Percentiles rank a stretch among this genome's conserved stretches.
Conservation (phyloP, 176 grass and related monocot genomes). For the Eremochloa ophiuroides region DNA sequence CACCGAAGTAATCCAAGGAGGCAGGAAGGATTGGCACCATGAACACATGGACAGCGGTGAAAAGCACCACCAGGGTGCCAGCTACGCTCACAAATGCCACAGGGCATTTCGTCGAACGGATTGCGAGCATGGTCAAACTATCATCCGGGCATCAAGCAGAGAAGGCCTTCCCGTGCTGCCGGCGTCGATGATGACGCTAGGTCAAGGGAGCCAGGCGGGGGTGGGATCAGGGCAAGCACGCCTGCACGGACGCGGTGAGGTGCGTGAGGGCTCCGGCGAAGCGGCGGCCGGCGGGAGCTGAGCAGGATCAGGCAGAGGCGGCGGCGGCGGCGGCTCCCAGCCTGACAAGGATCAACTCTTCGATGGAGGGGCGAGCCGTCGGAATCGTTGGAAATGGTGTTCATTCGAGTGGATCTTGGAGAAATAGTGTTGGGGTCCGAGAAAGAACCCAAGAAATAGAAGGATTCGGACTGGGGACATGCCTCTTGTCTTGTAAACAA, state of each 20-base stretch:
- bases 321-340: neutral
- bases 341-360: neutral
- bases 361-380: neutral
- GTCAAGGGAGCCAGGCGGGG: neutral
- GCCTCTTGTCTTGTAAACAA: neutral
- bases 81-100: conserved; percentile 32
- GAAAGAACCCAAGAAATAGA: neutral
- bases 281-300: neutral
- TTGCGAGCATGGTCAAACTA: conserved; percentile 27
- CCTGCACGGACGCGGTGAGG: neutral
- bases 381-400: neutral
- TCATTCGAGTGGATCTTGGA: neutral
- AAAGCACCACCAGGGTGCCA: conserved; percentile 36
- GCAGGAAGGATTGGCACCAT: conserved; percentile 54
- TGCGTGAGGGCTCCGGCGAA: neutral
- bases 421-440: neutral
- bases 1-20: conserved; percentile 42
- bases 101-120: conserved; percentile 51
- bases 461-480: neutral
- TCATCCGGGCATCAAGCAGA: neutral
- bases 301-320: neutral
- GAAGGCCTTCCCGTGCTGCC: neutral
- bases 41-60: conserved; percentile 47
- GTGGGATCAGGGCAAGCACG: neutral
- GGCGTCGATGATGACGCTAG: neutral